Conservation (phyloP, 192 early-diverging fungal genomes). For the Glomus cerebriforme region DNA sequence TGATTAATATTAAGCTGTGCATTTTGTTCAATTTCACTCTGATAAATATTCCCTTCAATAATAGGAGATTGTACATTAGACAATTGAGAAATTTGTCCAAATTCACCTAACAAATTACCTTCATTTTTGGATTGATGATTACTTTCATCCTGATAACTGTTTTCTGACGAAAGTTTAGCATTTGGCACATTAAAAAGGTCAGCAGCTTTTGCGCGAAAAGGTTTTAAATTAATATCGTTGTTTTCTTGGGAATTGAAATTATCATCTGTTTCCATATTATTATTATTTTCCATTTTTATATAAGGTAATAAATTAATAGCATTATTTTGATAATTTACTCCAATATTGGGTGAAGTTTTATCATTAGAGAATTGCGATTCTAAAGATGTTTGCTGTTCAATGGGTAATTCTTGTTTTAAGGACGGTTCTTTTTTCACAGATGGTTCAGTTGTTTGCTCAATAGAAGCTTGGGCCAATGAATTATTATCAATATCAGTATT, state of each 20-base stretch:
- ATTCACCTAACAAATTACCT: not conserved
- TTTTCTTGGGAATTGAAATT: not conserved
- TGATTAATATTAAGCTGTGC: not conserved
- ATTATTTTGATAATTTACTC: not conserved
- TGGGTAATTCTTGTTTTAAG: no score
- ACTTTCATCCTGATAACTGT: not conserved
- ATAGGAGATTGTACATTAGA: constrained; percentile 8
- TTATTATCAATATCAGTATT: not conserved
- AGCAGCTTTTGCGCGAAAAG: not conserved
- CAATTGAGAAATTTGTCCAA: constrained; percentile 2
- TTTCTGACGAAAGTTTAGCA: not conserved
- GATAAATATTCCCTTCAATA: not conserved
- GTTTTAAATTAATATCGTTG: not conserved
- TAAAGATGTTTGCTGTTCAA: not conserved
- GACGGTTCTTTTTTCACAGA: not conserved
- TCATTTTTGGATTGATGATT: constrained; percentile 9
- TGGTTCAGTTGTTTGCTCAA: constrained; percentile 8
- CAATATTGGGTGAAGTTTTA: not conserved
- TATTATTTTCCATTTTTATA: not conserved
- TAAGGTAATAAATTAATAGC: not conserved
- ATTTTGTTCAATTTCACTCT: not conserved
- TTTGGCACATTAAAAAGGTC: not conserved
- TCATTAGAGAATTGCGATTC: constrained; percentile 3
- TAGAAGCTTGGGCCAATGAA: not conserved
- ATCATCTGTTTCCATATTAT: constrained; percentile 21